Conservation (phyloP, 208 protist species). For the Pavlovales sp. region DNA sequence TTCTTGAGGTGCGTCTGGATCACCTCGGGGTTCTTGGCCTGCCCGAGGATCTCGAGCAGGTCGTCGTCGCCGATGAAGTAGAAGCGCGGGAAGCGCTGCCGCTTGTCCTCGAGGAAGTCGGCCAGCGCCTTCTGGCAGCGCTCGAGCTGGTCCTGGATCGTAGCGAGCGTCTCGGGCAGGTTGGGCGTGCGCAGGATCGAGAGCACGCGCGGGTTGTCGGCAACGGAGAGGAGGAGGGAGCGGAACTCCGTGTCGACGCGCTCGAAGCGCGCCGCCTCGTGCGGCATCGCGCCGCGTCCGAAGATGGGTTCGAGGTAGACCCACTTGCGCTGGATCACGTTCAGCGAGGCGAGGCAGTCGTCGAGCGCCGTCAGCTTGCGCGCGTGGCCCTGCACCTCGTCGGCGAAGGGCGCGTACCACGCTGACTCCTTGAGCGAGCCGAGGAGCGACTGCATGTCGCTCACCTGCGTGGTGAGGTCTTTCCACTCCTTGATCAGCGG, state of each 20-base stretch:
- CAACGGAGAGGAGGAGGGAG: constrained; percentile 79
- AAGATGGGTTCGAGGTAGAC: constrained; percentile 98
- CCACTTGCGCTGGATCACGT: constrained; percentile 95
- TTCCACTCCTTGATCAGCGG: constrained; percentile 94
- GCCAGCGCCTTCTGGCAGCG: constrained; percentile 91
- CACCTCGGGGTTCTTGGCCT: constrained; percentile 78
- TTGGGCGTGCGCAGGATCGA: constrained; percentile 73
- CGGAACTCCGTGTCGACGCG: constrained; percentile 88
- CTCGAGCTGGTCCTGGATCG: constrained; percentile 89
- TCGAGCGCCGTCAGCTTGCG: constrained; percentile 80
- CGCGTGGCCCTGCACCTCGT: constrained; percentile 81
- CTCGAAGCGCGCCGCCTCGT: constrained; percentile 88
- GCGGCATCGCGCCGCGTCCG: constrained; percentile 85
- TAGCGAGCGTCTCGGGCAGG: constrained; percentile 73
- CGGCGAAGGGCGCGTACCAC: constrained; percentile 84
- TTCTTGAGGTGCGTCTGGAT: constrained; percentile 97
- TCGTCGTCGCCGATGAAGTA: constrained; percentile 99
- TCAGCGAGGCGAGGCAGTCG: constrained; percentile 83
- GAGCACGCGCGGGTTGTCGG: constrained; percentile 74
- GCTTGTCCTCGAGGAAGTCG: constrained; percentile 95
- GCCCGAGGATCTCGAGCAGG: constrained; percentile 87
- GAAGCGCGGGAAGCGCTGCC: constrained; percentile 79
- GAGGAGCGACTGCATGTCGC: constrained; percentile 90
- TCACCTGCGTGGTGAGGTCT: constrained; percentile 83
- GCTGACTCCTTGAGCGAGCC: constrained; percentile 91